phyloP scores from a whole-genome alignment of 2,329 filamentous ascomycete genomes.

The Conoideocrella luteorostrata region DNA sequence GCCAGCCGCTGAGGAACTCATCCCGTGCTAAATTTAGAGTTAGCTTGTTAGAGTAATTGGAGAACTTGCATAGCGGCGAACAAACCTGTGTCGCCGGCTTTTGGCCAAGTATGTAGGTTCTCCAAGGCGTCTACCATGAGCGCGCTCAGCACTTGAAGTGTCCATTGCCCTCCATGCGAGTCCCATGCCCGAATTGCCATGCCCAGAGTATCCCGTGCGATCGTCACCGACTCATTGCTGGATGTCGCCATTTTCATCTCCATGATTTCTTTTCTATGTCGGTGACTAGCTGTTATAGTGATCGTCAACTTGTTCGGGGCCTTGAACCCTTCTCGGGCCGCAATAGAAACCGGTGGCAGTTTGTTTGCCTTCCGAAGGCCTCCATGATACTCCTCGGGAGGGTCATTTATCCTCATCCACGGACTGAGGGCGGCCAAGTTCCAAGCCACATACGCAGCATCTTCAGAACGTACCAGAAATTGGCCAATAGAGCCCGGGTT shows the following conservation, averaged over 20 bases:
- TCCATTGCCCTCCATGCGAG: conserved; percentile 55
- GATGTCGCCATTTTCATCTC: conserved; percentile 50
- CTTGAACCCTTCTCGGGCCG: conserved; percentile 71
- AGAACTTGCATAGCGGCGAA: not conserved
- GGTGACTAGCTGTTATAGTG: conserved; percentile 58
- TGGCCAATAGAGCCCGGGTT: conserved; percentile 42
- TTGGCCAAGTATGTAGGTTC: conserved; percentile 26
- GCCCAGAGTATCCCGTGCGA: conserved; percentile 58
- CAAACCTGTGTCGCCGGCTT: conserved; percentile 23
- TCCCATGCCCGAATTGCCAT: conserved; percentile 73
- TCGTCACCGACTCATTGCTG: conserved; percentile 36
- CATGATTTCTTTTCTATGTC: conserved; percentile 58
- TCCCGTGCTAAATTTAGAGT: conserved; percentile 30
- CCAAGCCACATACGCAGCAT: conserved; percentile 71
- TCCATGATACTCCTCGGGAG: conserved; percentile 32
- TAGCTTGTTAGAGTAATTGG: not conserved
- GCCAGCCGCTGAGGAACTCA: conserved; percentile 44
- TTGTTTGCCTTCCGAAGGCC: conserved; percentile 44
- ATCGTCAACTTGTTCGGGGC: conserved; percentile 69
- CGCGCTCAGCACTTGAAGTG: conserved; percentile 61
- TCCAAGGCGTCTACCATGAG: conserved; percentile 57
- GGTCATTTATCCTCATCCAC: conserved; percentile 51
- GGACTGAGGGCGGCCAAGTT: conserved; percentile 67
- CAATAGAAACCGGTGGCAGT: conserved; percentile 42
- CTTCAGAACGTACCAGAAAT: conserved; percentile 53